These are phyloP conservation scores for Cercospora citrullina DNA, from an alignment of 2,329 filamentous ascomycete species.

Conservation along the genomic window DNA sequence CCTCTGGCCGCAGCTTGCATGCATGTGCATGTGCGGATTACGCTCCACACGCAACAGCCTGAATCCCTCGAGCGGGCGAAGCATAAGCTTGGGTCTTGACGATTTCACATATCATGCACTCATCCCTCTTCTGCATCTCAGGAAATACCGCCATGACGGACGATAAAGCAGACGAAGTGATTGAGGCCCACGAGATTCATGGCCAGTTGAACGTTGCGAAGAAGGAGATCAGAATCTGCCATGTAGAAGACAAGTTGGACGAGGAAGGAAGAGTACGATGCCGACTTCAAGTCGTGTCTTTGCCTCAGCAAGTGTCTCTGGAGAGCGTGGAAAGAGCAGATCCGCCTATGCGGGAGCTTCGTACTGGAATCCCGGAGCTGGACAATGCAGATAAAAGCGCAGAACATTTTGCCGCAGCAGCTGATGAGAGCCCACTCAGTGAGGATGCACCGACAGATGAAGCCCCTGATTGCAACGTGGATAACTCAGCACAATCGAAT, in stretches of 20 bases:
- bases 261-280: background rate
- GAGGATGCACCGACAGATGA: too few relatives aligned
- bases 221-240: conserved; percentile 8
- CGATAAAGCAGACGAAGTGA: background rate
- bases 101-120: too few relatives aligned
- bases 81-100: too few relatives aligned
- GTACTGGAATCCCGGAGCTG: too few relatives aligned
- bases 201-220: background rate
- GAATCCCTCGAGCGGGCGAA: too few relatives aligned
- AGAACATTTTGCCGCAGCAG: too few relatives aligned
- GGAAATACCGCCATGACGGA: background rate
- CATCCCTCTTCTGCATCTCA: too few relatives aligned
- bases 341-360: too few relatives aligned
- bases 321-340: background rate
- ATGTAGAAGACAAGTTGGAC: background rate
- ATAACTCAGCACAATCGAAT: background rate
- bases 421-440: too few relatives aligned
- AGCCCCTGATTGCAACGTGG: too few relatives aligned
- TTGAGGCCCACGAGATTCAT: background rate
- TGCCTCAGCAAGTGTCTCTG: background rate
- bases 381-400: too few relatives aligned
- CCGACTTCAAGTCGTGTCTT: background rate
- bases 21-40: background rate
- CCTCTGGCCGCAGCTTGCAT: background rate
- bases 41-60: too few relatives aligned